Evolutionary conservation across 257 asterid species (phyloP), one percentile per base, ranked within the genome.

Genomic region (Salvia hispanica): DNA sequence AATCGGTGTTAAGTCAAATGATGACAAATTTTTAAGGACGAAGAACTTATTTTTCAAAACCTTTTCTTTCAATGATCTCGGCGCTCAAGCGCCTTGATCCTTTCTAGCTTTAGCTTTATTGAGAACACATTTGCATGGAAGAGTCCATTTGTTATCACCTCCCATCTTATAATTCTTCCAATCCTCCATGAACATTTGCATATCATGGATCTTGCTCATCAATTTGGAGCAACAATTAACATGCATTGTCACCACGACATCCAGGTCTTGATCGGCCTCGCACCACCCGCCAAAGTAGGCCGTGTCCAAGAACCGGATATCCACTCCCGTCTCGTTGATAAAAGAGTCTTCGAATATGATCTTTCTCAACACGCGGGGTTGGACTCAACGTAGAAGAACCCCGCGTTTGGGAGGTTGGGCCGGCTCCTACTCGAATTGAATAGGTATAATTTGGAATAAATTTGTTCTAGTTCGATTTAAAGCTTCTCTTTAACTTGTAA

Each of bases 141-240:
- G 25, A 21, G 25, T 21, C 25, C 25, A 21, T 21, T 21, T 21
- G 25, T 21, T 21, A 2, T 21, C 25, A 21, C 25, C 25, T 21
- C 25, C 25, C 25, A 21, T 21, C 25, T 21, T 21, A 21, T 76
- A 82, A 5, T 57, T 82, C 59, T 75, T 77, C 94, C 90, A 84
- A 53, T 80, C 90, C 18, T 76, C 74, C 40, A 82, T 56, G 71
- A 76, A 60, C 76, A 81, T 44, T 37, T 37, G 67, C 9, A 86
- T 61, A 34, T 82, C 86, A 67, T 82, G 83, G 43, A 79, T 70
- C 74, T 84, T 84, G 33, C 62, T 62, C 3, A 46, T 54, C 55
- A 84, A 15, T 21, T 79, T 81, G 28, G 80, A n/a, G 2, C 90
- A 80, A 25, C 90, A 86, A 70, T 83, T 81, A 0, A 86, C 93